Evolutionary conservation across 768 basidiomycete genomes (phyloP).

Genomic region (Boletus subcaerulescens): DNA sequence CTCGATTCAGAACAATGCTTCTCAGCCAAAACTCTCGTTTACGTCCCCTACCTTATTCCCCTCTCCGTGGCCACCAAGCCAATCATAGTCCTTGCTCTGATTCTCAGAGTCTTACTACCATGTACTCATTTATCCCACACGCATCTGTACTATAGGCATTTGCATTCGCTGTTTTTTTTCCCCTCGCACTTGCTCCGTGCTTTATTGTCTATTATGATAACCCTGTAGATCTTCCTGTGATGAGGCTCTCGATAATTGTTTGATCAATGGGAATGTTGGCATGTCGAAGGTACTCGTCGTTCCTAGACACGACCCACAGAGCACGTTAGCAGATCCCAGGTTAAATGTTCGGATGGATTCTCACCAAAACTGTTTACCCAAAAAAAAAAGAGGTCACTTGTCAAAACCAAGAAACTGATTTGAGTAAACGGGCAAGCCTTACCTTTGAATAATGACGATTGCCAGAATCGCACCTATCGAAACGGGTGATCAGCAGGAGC

Average conservation of each 20-base stretch:
- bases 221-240: constrained; percentile 18
- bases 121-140: constrained; percentile 4
- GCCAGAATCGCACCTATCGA: constrained; percentile 80
- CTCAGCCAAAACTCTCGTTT: constrained; percentile 18
- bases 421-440: constrained; percentile 13
- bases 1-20: constrained; percentile 16
- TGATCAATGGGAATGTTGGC: constrained; percentile 42
- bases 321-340: neutral
- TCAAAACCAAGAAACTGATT: neutral
- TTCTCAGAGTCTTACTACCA: neutral
- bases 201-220: constrained; percentile 11
- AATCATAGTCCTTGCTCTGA: constrained; percentile 6
- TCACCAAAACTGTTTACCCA: constrained; percentile 47
- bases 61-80: constrained; percentile 19
- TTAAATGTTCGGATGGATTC: constrained; percentile 8
- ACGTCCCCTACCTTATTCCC: constrained; percentile 25
- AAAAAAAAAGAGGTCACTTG: neutral
- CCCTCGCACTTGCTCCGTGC: neutral
- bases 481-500: neutral
- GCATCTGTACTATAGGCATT: constrained; percentile 32
- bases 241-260: constrained; percentile 39
- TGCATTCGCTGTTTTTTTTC: constrained; percentile 12
- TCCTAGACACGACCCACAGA: constrained; percentile 33
- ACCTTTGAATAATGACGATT: constrained; percentile 92
- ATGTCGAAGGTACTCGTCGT: constrained; percentile 46